phyloP scores from a whole-genome alignment of 2,329 filamentous ascomycete species.

The Orbilia ellipsospora region DNA sequence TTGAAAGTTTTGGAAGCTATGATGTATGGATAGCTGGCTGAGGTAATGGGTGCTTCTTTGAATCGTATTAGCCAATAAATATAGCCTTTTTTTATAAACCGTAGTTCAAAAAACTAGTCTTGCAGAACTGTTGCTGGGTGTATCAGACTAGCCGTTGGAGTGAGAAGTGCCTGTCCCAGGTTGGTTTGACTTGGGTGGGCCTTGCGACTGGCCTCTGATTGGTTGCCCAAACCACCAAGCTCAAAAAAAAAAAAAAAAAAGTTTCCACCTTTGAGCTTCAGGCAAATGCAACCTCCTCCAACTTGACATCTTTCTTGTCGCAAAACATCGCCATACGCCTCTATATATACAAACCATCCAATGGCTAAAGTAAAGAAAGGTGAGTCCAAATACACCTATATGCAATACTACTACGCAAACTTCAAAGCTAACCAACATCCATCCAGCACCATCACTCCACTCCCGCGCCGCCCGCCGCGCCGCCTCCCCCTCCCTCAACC shows the following conservation, averaged over 20 bases:
- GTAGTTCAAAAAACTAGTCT: no score
- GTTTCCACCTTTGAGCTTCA: not conserved
- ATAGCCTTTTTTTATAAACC: no score
- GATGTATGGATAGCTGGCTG: no score
- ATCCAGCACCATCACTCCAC: conserved; percentile 63
- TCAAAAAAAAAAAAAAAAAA: conserved; percentile 1
- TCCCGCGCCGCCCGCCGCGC: conserved; percentile 80
- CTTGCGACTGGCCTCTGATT: no score
- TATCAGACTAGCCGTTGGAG: no score
- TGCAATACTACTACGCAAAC: not conserved
- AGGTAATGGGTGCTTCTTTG: no score
- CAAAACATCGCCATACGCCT: not conserved
- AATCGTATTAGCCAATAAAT: no score
- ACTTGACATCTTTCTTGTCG: not conserved
- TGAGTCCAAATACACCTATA: conserved; percentile 11
- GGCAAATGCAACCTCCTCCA: not conserved
- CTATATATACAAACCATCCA: not conserved
- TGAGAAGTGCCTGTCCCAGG: no score
- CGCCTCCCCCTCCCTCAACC: conserved; percentile 75
- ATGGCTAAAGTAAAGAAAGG: conserved; percentile 54
- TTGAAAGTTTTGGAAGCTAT: no score
- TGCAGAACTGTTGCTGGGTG: no score
- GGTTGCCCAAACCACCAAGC: no score
- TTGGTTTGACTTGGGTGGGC: no score
- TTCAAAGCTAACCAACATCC: not conserved